Conservation (phyloP, 2,329 filamentous ascomycete genomes). For the Monosporascus ibericus region DNA sequence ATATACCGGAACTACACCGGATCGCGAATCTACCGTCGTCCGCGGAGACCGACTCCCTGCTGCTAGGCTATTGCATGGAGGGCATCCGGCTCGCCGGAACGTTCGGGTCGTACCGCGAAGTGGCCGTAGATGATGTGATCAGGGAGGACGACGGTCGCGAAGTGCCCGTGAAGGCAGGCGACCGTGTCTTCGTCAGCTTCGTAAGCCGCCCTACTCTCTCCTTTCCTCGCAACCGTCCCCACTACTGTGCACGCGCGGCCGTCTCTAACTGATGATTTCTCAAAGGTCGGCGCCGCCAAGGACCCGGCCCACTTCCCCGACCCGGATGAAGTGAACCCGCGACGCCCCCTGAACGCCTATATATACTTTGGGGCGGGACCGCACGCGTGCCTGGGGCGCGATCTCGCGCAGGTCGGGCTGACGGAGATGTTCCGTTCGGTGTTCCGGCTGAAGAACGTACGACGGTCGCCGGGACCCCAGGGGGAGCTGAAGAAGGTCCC, state of each 20-base stretch:
- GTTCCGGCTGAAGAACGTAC: conserved; percentile 54
- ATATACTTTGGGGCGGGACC: conserved; percentile 58
- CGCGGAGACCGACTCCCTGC: conserved; percentile 53
- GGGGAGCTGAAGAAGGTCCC: conserved; percentile 62
- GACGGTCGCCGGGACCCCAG: conserved; percentile 56
- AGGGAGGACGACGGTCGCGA: conserved; percentile 44
- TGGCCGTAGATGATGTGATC: conserved; percentile 38
- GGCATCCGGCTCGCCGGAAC: conserved; percentile 63
- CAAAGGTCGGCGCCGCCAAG: conserved; percentile 40
- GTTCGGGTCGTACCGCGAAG: conserved; percentile 54
- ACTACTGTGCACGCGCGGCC: too few relatives aligned
- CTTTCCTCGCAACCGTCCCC: background rate
- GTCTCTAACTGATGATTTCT: too few relatives aligned
- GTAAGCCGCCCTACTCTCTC: conserved; percentile 28
- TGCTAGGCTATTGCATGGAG: conserved; percentile 67
- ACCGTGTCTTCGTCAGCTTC: conserved; percentile 59
- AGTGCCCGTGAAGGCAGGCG: conserved; percentile 47
- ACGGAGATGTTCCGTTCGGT: conserved; percentile 63
- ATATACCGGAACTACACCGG: conserved; percentile 55
- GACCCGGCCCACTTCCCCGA: conserved; percentile 56
- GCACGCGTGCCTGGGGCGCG: conserved; percentile 56
- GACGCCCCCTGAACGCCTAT: conserved; percentile 58
- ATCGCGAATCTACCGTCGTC: conserved; percentile 49
- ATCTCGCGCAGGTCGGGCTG: conserved; percentile 55
- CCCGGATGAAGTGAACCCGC: conserved; percentile 54